A percentile compares a stretch with the other conserved stretches of the same genome.
These are phyloP conservation scores for Graphilbum fragrans DNA, from an alignment of 2,329 filamentous ascomycete species.

Conservation along the genomic window DNA sequence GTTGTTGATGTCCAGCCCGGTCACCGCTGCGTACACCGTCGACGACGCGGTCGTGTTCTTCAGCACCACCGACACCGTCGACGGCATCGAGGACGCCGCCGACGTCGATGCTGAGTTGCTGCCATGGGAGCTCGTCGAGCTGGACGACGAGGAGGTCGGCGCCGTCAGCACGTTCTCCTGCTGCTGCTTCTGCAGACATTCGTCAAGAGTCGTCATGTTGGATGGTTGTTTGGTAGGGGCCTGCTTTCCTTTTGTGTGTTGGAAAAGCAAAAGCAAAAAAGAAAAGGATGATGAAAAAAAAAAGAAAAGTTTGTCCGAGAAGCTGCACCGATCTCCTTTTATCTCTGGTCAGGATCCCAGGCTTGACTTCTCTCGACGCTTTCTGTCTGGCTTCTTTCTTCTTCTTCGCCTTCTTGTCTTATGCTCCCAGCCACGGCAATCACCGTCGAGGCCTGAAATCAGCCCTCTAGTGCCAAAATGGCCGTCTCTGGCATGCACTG, in stretches of 20 bases:
- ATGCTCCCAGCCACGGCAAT: background rate
- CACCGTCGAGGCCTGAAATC: too few relatives aligned
- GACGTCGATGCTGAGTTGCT: background rate
- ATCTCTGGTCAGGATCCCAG: too few relatives aligned
- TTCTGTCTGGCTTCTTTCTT: too few relatives aligned
- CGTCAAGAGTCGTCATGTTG: constrained; percentile 16
- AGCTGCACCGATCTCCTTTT: too few relatives aligned
- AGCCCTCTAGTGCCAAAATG: too few relatives aligned
- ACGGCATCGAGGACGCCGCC: constrained; percentile 3
- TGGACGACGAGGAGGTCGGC: constrained; percentile 5
- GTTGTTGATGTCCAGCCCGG: constrained; percentile 49
- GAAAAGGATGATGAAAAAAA: background rate
- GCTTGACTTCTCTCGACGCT: too few relatives aligned
- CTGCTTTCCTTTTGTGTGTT: background rate
- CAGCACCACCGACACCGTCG: constrained; percentile 47
- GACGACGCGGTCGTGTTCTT: constrained; percentile 52
- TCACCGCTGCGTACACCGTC: constrained; percentile 58
- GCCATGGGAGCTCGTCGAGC: background rate
- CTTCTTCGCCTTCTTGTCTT: too few relatives aligned
- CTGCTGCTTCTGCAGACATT: constrained; percentile 14
- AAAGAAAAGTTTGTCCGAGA: background rate
- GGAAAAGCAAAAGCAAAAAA: background rate
- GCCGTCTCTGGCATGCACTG: too few relatives aligned
- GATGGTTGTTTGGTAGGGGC: background rate
- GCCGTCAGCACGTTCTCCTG: constrained; percentile 13